A percentile compares a stretch with the other conserved stretches of the same genome.
Evolutionary conservation across 306 rosid genomes (phyloP).

Genomic region (Sphenostylis stenocarpa): DNA sequence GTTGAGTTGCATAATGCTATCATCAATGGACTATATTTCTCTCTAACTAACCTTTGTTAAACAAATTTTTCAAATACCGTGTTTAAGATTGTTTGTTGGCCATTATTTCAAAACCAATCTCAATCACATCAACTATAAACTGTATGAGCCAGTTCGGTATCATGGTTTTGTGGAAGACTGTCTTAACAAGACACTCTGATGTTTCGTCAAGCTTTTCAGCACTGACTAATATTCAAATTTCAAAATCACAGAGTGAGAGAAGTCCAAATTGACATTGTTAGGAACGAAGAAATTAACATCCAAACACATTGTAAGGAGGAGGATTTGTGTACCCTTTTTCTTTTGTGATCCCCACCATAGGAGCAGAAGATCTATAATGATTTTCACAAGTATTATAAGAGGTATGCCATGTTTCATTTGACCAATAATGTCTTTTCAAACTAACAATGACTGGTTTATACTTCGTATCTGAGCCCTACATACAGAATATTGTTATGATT

Average conservation of each 20-base stretch:
- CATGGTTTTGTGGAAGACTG: slow-evolving; percentile 25
- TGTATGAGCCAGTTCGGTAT: background rate
- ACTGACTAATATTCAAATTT: background rate
- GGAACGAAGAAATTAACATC: background rate
- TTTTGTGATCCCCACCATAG: slow-evolving; percentile 28
- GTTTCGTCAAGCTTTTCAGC: slow-evolving; percentile 11
- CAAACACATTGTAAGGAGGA: background rate
- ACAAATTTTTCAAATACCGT: slow-evolving; percentile 27
- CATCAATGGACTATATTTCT: background rate
- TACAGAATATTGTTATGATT: background rate
- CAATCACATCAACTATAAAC: slow-evolving; percentile 18
- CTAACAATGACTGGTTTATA: background rate
- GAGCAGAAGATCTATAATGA: slow-evolving; percentile 17
- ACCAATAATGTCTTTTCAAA: slow-evolving; percentile 31
- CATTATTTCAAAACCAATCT: slow-evolving; percentile 26
- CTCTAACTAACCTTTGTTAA: background rate
- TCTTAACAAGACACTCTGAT: slow-evolving; percentile 7
- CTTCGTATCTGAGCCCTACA: background rate
- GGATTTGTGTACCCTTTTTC: background rate
- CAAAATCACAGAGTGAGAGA: background rate
- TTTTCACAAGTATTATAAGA: background rate
- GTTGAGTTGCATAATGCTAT: background rate
- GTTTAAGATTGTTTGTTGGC: slow-evolving; percentile 12
- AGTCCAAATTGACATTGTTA: background rate
- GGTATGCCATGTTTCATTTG: background rate